These are phyloP conservation scores for Coemansia sp. DNA, from an alignment of 192 early-diverging fungal genomes.

Conservation along the genomic window DNA sequence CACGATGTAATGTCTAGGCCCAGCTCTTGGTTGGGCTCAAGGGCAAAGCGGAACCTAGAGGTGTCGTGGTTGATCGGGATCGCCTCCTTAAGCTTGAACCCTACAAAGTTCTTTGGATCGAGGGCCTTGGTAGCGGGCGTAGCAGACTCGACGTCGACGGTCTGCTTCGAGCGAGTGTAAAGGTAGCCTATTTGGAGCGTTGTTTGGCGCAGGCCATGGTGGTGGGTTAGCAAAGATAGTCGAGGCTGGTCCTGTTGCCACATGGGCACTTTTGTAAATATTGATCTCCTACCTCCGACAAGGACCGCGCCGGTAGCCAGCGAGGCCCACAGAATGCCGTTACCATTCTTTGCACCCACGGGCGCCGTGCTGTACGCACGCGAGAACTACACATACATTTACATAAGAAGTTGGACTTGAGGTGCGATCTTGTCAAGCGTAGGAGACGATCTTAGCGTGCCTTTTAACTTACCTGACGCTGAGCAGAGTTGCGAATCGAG, in stretches of 20 bases:
- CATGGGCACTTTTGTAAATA: background rate
- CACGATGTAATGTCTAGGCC: constrained; percentile 76
- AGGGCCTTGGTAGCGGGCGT: constrained; percentile 31
- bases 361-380: constrained; percentile 49
- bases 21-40: constrained; percentile 66
- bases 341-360: constrained; percentile 24
- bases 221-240: background rate
- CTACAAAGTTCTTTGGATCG: constrained; percentile 45
- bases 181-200: constrained; percentile 41
- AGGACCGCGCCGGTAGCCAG: constrained; percentile 50
- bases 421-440: background rate
- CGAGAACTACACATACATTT: constrained; percentile 26
- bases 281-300: constrained; percentile 43
- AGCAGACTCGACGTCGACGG: background rate
- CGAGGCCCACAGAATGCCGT: constrained; percentile 42
- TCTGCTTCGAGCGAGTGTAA: constrained; percentile 41
- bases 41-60: constrained; percentile 64
- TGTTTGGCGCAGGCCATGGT: constrained; percentile 13
- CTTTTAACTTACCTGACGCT: constrained; percentile 37
- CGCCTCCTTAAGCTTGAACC: constrained; percentile 50
- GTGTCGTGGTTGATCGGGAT: constrained; percentile 74
- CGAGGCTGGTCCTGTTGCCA: background rate
- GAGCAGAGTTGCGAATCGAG: constrained; percentile 34
- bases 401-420: background rate
- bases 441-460: background rate